Percentiles rank a stretch among this genome's conserved stretches.
phyloP scores from a whole-genome alignment of 768 basidiomycete species.

The Pleurotus citrinopileatus region DNA sequence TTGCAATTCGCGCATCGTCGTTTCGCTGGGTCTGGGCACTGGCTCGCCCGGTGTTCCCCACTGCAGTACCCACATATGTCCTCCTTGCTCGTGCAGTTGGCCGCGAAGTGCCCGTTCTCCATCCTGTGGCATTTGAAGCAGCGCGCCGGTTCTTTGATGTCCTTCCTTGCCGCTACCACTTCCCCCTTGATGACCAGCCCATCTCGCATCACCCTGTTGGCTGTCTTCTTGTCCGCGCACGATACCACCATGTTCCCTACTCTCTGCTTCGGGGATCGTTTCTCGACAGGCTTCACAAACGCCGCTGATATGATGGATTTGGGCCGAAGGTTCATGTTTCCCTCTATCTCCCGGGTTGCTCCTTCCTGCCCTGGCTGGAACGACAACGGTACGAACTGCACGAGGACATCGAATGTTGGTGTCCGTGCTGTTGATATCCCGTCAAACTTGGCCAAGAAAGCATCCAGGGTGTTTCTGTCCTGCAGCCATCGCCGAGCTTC shows the following conservation, averaged over 20 bases:
- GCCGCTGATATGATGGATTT: constrained; percentile 13
- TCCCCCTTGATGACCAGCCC: constrained; percentile 17
- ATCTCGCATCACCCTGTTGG: constrained; percentile 14
- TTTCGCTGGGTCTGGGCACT: not conserved
- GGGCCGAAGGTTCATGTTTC: constrained; percentile 9
- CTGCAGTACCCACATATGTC: not conserved
- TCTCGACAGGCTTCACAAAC: constrained; percentile 24
- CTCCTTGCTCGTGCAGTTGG: not conserved
- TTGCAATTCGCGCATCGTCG: constrained; percentile 19
- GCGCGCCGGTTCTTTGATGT: constrained; percentile 1
- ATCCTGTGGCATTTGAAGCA: constrained; percentile 5
- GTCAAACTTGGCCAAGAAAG: constrained; percentile 13
- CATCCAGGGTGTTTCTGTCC: not conserved
- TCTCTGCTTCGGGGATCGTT: constrained; percentile 15
- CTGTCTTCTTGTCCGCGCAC: constrained; percentile 12
- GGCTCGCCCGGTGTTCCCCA: not conserved
- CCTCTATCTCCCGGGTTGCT: constrained; percentile 11
- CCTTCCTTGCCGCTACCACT: constrained; percentile 10
- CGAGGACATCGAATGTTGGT: constrained; percentile 12
- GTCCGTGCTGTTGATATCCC: constrained; percentile 10
- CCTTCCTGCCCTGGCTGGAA: constrained; percentile 12
- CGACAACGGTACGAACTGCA: constrained; percentile 19
- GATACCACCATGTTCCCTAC: constrained; percentile 21
- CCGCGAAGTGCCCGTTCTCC: not conserved
- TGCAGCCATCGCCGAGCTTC: constrained; percentile 18